Conservation (phyloP, 176 grass and related monocot genomes). For the Phyllostachys edulis region DNA sequence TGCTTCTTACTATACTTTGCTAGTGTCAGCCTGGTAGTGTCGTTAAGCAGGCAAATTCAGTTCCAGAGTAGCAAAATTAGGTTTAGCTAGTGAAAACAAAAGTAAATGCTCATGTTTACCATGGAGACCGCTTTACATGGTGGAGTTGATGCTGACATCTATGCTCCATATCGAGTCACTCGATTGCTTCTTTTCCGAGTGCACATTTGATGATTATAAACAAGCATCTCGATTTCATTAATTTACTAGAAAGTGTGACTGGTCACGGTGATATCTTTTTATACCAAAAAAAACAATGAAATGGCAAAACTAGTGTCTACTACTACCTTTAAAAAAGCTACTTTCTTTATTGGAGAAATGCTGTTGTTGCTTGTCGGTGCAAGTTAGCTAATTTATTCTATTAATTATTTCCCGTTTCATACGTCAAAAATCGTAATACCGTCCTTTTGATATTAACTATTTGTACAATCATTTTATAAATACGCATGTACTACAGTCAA, state of each 20-base stretch:
- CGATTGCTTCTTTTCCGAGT: constrained; percentile 35
- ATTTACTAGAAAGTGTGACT: constrained; percentile 20
- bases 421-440: neutral
- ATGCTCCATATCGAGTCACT: constrained; percentile 38
- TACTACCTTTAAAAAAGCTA: neutral
- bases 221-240: constrained; percentile 30
- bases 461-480: constrained; percentile 24
- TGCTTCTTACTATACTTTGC: neutral
- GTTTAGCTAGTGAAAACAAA: constrained; percentile 14
- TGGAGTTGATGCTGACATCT: constrained; percentile 48
- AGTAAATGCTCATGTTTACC: constrained; percentile 46
- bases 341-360: neutral
- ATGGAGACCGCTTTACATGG: constrained; percentile 39
- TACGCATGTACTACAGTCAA: constrained; percentile 30
- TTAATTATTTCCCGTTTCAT: neutral
- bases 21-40: constrained; percentile 17
- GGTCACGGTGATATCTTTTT: constrained; percentile 13
- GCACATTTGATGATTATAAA: constrained; percentile 31
- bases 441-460: neutral
- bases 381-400: constrained; percentile 9
- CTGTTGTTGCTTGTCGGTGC: constrained; percentile 18
- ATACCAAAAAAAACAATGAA: neutral
- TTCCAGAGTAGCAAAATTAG: neutral
- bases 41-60: constrained; percentile 6
- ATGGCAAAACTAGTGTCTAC: constrained; percentile 8